Base-by-base conservation (phyloP, 1,284 basidiomycete genomes). In the Tilletia walkeri region DNA sequence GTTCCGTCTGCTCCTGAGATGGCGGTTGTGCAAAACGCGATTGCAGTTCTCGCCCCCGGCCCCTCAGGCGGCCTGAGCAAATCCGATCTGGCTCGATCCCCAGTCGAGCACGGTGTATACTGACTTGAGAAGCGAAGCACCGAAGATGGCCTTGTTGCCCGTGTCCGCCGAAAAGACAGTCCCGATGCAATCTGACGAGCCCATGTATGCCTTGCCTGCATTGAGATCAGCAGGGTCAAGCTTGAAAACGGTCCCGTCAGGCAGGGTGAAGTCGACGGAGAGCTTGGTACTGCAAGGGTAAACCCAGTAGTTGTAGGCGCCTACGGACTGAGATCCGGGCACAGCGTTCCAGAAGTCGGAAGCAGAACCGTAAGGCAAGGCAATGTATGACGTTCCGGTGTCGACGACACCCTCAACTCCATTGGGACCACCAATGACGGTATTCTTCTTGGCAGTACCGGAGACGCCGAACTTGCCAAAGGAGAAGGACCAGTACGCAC, bases 371-470 rank as follows among this genome's bases (percentile, higher is more conserved):
- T 4, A 53, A 2, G 65, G 59, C 48, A 67, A 48, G 10, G 67
- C 67, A n/a, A 71, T 71, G 54, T 66, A 49, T 39, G 56, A 65
- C 3, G 70, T 71, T 39, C 70, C 70, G 1, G 70, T 65, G 41
- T 71, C 70, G 53, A 71, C 47, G 67, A 71, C 69, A 39, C 56
- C 66, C n/a, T 47, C 53, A n/a, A 67, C 5, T 38, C 59, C 36
- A 10, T 24, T 36, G 4, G 3, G 3, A 14, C 59, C 59, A 10
- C 47, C 30, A 4, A 39, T n/a, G 59, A 69, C 39, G 20, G 48
- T 38, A 2, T 68, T 47, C 36, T 47, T 47, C 50, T 16, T 47
- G 5, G 24, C 14, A 5, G 68, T 38, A 63, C 59, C 59, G 12
- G 36, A 18, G 9, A 63, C 56, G 6, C 20, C 61, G 39, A 71